These are phyloP conservation scores for Candida quercuum DNA, from an alignment of 805 yeast species.

Conservation along the genomic window DNA sequence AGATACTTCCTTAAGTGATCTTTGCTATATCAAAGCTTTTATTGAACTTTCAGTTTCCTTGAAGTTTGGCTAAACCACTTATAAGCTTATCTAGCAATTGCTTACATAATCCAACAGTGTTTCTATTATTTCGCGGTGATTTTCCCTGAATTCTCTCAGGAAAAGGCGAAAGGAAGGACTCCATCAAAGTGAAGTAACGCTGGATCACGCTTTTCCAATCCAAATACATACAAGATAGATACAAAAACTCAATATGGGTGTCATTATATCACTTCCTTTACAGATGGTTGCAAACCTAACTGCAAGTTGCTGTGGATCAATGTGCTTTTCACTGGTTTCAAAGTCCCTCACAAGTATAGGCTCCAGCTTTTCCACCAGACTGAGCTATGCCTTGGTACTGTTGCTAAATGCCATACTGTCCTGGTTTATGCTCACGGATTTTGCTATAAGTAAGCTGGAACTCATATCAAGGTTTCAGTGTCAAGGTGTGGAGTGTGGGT, in stretches of 20 bases:
- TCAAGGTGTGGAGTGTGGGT: constrained; percentile 83
- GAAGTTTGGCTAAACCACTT: too few relatives aligned
- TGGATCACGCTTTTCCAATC: too few relatives aligned
- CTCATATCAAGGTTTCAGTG: constrained; percentile 67
- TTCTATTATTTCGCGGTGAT: too few relatives aligned
- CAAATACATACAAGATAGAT: background rate
- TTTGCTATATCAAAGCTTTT: too few relatives aligned
- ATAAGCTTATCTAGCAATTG: too few relatives aligned
- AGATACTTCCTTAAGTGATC: too few relatives aligned
- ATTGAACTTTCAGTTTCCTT: too few relatives aligned
- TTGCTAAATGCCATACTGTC: constrained; percentile 75
- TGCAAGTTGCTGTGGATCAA: constrained; percentile 79
- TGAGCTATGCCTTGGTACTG: constrained; percentile 77
- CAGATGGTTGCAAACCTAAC: constrained; percentile 53
- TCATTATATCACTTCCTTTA: constrained; percentile 61
- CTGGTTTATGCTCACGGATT: constrained; percentile 88
- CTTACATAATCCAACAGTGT: too few relatives aligned
- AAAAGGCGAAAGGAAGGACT: too few relatives aligned
- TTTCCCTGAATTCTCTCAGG: too few relatives aligned
- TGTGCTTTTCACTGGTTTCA: constrained; percentile 64
- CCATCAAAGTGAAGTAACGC: too few relatives aligned
- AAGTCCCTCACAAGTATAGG: constrained; percentile 47
- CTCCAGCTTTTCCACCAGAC: constrained; percentile 72
- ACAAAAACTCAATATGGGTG: constrained; percentile 15
- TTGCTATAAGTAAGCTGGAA: constrained; percentile 69